Evolutionary conservation across 2,329 filamentous ascomycete genomes (phyloP), one percentile per base, ranked within the genome.

Genomic region (Botrytis cinerea): DNA sequence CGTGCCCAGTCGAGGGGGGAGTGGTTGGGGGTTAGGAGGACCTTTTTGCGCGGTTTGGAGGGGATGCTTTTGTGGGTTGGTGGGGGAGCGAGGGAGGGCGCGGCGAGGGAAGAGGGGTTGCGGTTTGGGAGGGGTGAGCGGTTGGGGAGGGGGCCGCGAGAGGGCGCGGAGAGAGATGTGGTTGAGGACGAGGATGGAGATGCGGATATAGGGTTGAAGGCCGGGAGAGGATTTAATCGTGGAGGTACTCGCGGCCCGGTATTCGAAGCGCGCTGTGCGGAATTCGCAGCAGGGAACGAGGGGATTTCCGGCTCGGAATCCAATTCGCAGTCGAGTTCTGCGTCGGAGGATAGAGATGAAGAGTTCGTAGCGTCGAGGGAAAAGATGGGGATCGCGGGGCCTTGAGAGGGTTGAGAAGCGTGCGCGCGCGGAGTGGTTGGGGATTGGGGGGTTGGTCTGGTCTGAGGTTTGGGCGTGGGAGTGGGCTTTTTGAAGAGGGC

Each of bases 1-100:
- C 92, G 90, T 20, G 96, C 96, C 96, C 96, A 99, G 87, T 99
- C 96, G 20, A 99, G 90, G 0, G 96, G 95, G 2, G 94, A 97
- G 85, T 95, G 95, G 46, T 96, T 95, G 0, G 96, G 96, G n/a
- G 90, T 88, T 7, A 99, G 89, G 14, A 92, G 86, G 7, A 98
- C 93, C 80, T 95, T 93, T 82, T 87, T 88, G 18, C 86, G 88
- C 7, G 87, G 86, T 79, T 89, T 90, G 38, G 83, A 75, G 2
- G 88, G 87, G 73, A 78, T 79, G 1, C 80, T 78, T 0, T 76
- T 79, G 1, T 73, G 83, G 25, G 76, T 78, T 0, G 84, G 84
- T 7, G 85, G 85, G 0, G 87, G 88, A 0, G 86, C 85, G 64
- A 90, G 85, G 1, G 83, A 83, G 74, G 72, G 84, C 83, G 75